A percentile compares a stretch with the other conserved stretches of the same genome.
Conservation (phyloP, 768 basidiomycete genomes). For the Mycena vulgaris region DNA sequence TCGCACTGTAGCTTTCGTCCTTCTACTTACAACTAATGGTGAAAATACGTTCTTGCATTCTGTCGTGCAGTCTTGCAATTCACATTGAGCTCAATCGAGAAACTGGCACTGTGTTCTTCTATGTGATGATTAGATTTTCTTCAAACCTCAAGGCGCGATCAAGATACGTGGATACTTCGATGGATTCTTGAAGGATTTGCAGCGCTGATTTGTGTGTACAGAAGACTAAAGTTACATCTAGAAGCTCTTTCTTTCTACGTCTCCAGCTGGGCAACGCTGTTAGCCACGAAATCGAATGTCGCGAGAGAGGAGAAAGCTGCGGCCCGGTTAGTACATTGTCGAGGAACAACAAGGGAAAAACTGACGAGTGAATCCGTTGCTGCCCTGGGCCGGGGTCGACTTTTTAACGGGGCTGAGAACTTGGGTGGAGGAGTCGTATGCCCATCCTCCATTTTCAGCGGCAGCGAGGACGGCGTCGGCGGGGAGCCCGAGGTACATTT, state of each 20-base stretch:
- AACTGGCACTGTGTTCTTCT: too few relatives aligned
- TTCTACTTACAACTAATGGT: constrained; percentile 21
- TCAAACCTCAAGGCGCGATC: too few relatives aligned
- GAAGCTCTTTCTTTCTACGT: constrained; percentile 23
- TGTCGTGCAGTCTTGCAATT: constrained; percentile 4
- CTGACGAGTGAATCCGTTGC: constrained; percentile 27
- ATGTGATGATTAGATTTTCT: too few relatives aligned
- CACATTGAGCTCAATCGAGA: too few relatives aligned
- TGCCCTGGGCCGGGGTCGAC: constrained; percentile 3
- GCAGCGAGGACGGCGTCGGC: constrained; percentile 55
- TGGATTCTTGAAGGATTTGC: too few relatives aligned
- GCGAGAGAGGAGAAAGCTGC: constrained; percentile 39
- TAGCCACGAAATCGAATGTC: constrained; percentile 47
- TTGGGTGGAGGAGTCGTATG: constrained; percentile 62
- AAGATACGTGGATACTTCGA: too few relatives aligned
- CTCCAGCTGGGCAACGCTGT: constrained; percentile 69
- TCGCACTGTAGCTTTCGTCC: constrained; percentile 25
- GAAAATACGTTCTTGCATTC: constrained; percentile 14
- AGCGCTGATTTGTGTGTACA: constrained; percentile 6
- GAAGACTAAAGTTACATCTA: constrained; percentile 11
- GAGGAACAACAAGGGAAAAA: neutral
- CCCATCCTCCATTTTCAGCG: constrained; percentile 64
- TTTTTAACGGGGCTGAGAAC: constrained; percentile 58
- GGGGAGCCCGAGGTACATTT: constrained; percentile 69
- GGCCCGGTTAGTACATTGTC: neutral